phyloP scores from a whole-genome alignment of 2,329 filamentous ascomycete genomes.

The Pezicula rhizophila region DNA sequence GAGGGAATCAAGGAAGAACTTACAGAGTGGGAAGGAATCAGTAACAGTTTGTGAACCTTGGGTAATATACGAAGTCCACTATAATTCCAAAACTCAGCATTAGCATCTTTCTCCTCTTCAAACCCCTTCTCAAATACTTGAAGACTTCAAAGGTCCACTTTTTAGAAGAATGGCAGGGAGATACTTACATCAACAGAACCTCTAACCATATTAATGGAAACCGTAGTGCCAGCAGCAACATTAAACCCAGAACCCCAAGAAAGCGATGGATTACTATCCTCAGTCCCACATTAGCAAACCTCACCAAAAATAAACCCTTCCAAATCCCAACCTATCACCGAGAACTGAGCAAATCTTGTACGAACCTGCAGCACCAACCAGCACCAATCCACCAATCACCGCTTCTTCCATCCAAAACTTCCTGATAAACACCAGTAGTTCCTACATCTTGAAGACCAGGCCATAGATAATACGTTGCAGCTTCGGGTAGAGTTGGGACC shows the following conservation, averaged over 20 bases:
- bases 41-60: slow-evolving; percentile 25
- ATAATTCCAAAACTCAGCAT: no score
- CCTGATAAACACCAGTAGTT: slow-evolving; percentile 35
- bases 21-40: slow-evolving; percentile 28
- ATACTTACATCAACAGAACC: slow-evolving; percentile 13
- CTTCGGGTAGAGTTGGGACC: slow-evolving; percentile 14
- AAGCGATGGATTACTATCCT: not conserved
- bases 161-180: no score
- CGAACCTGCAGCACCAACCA: slow-evolving; percentile 32
- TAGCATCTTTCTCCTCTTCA: no score
- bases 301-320: slow-evolving; percentile 22
- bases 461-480: slow-evolving; percentile 36
- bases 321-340: not conserved
- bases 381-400: slow-evolving; percentile 36
- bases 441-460: slow-evolving; percentile 35
- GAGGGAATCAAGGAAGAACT: not conserved
- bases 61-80: slow-evolving; percentile 30
- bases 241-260: not conserved
- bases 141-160: no score
- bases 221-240: slow-evolving; percentile 12
- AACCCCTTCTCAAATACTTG: no score
- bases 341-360: not conserved
- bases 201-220: slow-evolving; percentile 15
- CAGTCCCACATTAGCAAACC: slow-evolving; percentile 29
- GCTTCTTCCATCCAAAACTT: slow-evolving; percentile 34